Conservation (phyloP, 2,329 filamentous ascomycete genomes). For the Ascomycota sp. region DNA sequence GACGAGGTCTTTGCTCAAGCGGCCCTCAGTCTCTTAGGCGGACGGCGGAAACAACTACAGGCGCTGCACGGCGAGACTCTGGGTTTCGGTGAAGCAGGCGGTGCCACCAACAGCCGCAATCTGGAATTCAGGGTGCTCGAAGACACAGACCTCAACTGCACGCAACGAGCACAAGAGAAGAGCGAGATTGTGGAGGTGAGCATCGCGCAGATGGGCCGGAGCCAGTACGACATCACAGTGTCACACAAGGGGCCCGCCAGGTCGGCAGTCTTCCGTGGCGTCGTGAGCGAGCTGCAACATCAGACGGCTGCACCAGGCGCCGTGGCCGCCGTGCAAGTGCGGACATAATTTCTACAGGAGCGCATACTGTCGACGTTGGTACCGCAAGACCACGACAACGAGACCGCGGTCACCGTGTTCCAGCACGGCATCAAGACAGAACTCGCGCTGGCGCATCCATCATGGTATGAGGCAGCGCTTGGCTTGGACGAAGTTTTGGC, state of each 20-base stretch:
- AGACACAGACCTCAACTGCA: constrained; percentile 27
- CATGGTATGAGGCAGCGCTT: constrained; percentile 74
- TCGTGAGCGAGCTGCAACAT: constrained; percentile 19
- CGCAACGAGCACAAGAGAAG: constrained; percentile 29
- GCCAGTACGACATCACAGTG: constrained; percentile 25
- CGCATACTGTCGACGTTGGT: constrained; percentile 66
- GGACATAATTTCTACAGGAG: constrained; percentile 56
- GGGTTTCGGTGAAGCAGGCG: constrained; percentile 27
- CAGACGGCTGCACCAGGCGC: too few relatives aligned
- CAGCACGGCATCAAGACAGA: constrained; percentile 43
- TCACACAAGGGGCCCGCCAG: constrained; percentile 18
- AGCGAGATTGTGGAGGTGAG: constrained; percentile 37
- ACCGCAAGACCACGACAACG: constrained; percentile 27
- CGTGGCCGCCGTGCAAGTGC: constrained; percentile 10
- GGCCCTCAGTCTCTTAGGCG: constrained; percentile 50
- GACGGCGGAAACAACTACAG: constrained; percentile 17
- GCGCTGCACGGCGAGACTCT: constrained; percentile 28
- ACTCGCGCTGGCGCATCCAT: constrained; percentile 36
- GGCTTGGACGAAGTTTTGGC: constrained; percentile 64
- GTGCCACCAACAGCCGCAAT: constrained; percentile 20
- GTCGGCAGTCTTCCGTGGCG: constrained; percentile 20
- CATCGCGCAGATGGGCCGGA: constrained; percentile 25
- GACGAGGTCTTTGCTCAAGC: constrained; percentile 73
- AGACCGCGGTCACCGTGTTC: constrained; percentile 55
- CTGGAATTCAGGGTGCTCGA: constrained; percentile 37